phyloP scores from a whole-genome alignment of 495 filamentous ascomycete species.

The Lineolata rhizophorae region DNA sequence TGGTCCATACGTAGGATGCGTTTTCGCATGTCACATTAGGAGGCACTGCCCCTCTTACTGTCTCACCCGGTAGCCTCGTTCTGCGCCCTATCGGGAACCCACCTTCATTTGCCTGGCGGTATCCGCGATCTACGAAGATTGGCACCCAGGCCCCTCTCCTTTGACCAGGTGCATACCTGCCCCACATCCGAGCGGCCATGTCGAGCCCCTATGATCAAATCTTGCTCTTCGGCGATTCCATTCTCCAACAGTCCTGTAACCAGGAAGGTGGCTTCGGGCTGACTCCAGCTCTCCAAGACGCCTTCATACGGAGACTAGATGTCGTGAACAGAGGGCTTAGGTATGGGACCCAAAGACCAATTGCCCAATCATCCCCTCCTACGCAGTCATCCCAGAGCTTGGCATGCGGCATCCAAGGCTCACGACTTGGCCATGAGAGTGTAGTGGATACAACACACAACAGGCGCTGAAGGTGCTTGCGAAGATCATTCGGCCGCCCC shows the following conservation, averaged over 20 bases:
- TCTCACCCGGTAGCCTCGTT: too few relatives aligned
- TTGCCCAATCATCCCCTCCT: slow-evolving; percentile 1
- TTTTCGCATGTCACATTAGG: too few relatives aligned
- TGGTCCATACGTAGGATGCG: too few relatives aligned
- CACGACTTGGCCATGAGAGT: slow-evolving; percentile 1
- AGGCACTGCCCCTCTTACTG: too few relatives aligned
- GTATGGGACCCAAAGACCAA: slow-evolving; percentile 16
- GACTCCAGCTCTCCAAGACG: slow-evolving; percentile 45
- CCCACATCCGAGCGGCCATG: too few relatives aligned
- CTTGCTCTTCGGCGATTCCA: slow-evolving; percentile 64
- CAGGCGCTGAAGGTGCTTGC: slow-evolving; percentile 38
- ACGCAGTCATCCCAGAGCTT: too few relatives aligned
- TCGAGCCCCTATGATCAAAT: slow-evolving; percentile 34
- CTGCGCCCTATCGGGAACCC: too few relatives aligned
- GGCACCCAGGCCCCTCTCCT: too few relatives aligned
- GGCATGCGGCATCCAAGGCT: too few relatives aligned
- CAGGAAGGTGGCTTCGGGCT: slow-evolving; percentile 45
- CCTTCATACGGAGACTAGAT: slow-evolving; percentile 41
- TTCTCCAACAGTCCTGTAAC: slow-evolving; percentile 40
- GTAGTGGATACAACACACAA: slow-evolving; percentile 47
- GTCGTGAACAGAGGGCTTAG: slow-evolving; percentile 44
- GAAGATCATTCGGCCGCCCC: slow-evolving; percentile 31
- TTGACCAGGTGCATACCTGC: too few relatives aligned
- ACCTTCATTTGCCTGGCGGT: too few relatives aligned
- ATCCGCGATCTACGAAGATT: too few relatives aligned